Evolutionary conservation across 208 protist species (phyloP).

Genomic region (Paratrypanosoma confusum): DNA sequence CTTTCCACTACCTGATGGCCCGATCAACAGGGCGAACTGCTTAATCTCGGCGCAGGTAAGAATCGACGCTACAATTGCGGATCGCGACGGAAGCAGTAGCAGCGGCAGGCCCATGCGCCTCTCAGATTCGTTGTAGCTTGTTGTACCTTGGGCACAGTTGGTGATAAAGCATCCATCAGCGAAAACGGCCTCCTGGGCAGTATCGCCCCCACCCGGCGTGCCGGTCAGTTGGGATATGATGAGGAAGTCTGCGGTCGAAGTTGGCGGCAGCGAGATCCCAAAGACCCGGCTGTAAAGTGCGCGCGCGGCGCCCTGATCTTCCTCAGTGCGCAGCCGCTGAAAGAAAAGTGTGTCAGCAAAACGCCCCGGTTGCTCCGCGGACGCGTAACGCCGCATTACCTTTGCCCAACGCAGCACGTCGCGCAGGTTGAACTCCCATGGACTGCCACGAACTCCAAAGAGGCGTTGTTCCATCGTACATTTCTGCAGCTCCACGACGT

Average conservation of each 20-base stretch:
- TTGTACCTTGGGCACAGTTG: too few relatives aligned
- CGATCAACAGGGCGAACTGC: conserved; percentile 95
- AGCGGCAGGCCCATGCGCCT: conserved; percentile 12
- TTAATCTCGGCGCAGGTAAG: conserved; percentile 85
- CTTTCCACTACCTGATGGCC: conserved; percentile 94
- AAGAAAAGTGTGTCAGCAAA: conserved; percentile 79
- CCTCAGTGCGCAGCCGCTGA: conserved; percentile 78
- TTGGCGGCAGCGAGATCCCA: conserved; percentile 9
- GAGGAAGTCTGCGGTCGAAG: conserved; percentile 42
- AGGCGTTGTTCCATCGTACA: conserved; percentile 78
- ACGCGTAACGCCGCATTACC: conserved; percentile 65
- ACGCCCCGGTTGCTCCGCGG: conserved; percentile 24
- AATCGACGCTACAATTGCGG: conserved; percentile 61
- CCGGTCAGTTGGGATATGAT: conserved; percentile 21
- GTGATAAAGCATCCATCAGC: conserved; percentile 32
- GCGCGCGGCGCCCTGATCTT: conserved; percentile 37
- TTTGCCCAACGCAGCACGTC: conserved; percentile 99
- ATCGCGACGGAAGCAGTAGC: conserved; percentile 64
- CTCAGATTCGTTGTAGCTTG: background rate
- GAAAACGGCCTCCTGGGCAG: conserved; percentile 37
- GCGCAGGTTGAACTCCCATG: conserved; percentile 99
- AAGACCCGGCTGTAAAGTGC: conserved; percentile 37
- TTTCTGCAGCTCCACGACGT: conserved; percentile 86
- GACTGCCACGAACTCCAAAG: conserved; percentile 88
- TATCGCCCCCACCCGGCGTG: background rate